Base-by-base conservation (phyloP, 2,329 filamentous ascomycete genomes). In the Verticillium klebahnii region DNA sequence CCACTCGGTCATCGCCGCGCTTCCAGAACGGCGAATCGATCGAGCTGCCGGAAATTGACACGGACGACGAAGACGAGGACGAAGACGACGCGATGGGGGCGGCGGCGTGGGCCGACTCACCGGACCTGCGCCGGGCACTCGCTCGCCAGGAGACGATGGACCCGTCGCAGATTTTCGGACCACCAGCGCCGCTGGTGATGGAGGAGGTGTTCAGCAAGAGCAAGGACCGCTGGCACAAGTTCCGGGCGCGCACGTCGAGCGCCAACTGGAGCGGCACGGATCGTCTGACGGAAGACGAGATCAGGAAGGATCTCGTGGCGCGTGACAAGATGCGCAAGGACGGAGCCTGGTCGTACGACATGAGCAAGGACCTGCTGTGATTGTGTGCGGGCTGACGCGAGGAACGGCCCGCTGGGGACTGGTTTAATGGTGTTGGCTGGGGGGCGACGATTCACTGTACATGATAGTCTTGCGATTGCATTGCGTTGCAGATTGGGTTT, bases 121-220 rank as follows among this genome's bases (percentile, higher is more conserved):
- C 94, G 12, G 89, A 92, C 65, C 84, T 99, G 56, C 86, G 89
- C 19, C 82, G 85, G 60, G 85, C 92, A 61, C 84, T 99, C 31
- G 84, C 89, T 62, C 82, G 87, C 58, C 96, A 99, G 73, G 93
- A 99, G 74, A 85, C 87, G 11, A 84, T 95, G 67, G 93, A 99
- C 69, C 92, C 93, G 0, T 86, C 91, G 70, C 80, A 85, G 40
- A 91, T 99, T 60, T 99, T 99, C 71, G 95, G 95, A 0, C 91
- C 92, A 0, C 92, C 96, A 29, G 89, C 85, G 12, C 91, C 93
- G 14, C 82, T 99, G 66, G 92, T 92, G 70, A 95, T 99, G 89
- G 96, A 99, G 70, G 93, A 98, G 72, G 93, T 97, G 36, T 99
- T 99, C 77, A 90, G 85, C 75, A 92, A 93, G 74, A 93, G 90